Percentiles rank a stretch among this genome's conserved stretches.
Evolutionary conservation across 306 rosid species (phyloP).

Genomic region (Senna siamea): DNA sequence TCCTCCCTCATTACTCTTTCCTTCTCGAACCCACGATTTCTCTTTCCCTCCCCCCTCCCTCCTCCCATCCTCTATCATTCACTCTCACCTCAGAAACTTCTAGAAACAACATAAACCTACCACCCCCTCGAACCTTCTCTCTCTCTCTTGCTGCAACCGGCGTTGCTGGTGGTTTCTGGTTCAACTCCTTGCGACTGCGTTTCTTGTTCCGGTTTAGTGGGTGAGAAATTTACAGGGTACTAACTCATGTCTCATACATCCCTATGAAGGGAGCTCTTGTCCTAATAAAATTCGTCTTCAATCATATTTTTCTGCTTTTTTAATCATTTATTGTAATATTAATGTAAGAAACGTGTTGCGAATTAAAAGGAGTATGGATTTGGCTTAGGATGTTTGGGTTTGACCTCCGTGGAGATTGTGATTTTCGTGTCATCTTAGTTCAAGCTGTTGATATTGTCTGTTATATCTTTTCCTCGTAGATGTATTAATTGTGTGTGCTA

Average conservation of each 20-base stretch:
- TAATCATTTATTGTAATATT: not conserved
- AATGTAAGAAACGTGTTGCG: not conserved
- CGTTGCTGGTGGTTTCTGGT: constrained; percentile 18
- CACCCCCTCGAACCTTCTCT: no score
- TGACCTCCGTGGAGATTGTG: not conserved
- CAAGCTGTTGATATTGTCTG: not conserved
- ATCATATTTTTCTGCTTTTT: not conserved
- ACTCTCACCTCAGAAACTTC: constrained; percentile 66
- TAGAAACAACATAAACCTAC: constrained; percentile 62
- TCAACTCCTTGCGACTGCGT: not conserved
- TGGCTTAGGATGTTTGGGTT: not conserved
- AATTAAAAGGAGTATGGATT: constrained; percentile 1
- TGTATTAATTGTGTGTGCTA: not conserved
- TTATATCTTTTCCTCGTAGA: not conserved
- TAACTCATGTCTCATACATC: no score
- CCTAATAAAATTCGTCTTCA: not conserved
- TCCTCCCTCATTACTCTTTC: constrained; percentile 31
- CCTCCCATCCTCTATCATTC: constrained; percentile 27
- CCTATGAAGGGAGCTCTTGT: no score
- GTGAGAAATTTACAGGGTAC: no score
- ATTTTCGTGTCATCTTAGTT: not conserved
- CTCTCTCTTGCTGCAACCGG: constrained; percentile 11
- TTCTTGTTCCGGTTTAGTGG: constrained; percentile 15
- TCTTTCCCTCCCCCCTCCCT: not conserved
- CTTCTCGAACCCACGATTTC: constrained; percentile 61